A percentile compares a stretch with the other conserved stretches of the same genome.
Conservation (phyloP, 306 rosid genomes). For the Crotalaria pallida region DNA sequence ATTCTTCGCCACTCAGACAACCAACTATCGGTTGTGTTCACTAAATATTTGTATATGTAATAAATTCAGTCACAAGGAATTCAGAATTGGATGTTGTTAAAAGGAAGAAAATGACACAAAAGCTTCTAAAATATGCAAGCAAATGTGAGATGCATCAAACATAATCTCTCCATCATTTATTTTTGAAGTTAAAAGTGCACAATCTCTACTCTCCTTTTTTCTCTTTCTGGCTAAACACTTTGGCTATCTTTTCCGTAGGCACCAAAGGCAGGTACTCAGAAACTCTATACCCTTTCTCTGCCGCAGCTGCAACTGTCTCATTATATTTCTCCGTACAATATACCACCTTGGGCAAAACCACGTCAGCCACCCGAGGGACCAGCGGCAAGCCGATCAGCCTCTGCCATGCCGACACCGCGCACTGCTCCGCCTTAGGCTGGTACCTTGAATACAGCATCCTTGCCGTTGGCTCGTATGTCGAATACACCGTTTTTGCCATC, state of each 20-base stretch:
- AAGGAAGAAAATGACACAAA: no score
- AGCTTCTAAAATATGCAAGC: no score
- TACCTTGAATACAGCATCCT: background rate
- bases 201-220: no score
- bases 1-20: no score
- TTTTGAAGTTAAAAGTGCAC: no score
- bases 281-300: conserved; percentile 18
- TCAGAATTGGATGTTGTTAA: no score
- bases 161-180: no score
- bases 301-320: background rate
- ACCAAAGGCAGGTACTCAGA: conserved; percentile 23
- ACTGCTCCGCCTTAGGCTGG: conserved; percentile 18
- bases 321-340: conserved; percentile 25
- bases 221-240: background rate
- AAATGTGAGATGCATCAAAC: no score
- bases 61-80: no score
- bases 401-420: conserved; percentile 8
- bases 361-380: conserved; percentile 41
- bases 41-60: no score
- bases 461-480: conserved; percentile 44
- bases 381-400: conserved; percentile 38
- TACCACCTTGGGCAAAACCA: background rate
- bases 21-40: no score
- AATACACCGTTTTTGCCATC: conserved; percentile 34
- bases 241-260: conserved; percentile 23